Base-by-base conservation (phyloP, 2,329 filamentous ascomycete species). In the Parascedosporium putredinis region DNA sequence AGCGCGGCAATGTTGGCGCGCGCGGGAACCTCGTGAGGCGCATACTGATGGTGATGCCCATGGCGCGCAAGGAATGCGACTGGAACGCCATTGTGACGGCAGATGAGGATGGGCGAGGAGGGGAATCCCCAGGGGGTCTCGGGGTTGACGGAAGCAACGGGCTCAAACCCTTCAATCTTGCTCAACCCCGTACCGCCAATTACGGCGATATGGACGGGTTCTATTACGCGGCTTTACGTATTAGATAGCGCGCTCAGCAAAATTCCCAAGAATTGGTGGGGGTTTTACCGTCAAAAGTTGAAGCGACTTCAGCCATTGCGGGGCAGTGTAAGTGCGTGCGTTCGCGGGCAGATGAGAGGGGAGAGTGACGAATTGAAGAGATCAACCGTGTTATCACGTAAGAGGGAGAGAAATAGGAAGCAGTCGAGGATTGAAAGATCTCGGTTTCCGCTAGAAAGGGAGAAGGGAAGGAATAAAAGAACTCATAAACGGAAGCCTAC, bases 1-100 rank as follows among this genome's bases (percentile, higher is more conserved):
- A 98, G 76, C n/a, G 93, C 93, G n/a, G 93, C 91, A 61, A 98
- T 95, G 73, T 97, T 98, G 68, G 93, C 93, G 55, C 88, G 88
- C 56, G 83, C 80, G 52, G 90, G 89, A n/a, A 98, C 86, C 69
- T 98, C 93, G 63, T 96, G 90, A 0, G 93, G 93, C 5, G 90
- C 88, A 57, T 86, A 76, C 67, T 96, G 79, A 72, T 98, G 93
- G 77, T 93, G 76, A 10, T 81, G 65, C 56, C 93, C 93, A 69
- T 98, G 93, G 42, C 93, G 88, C 55, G 90, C 88, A 58, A 98
- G 80, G 74, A 98, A 98, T 50, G 93, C 93, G 55, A 98, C 79
- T 54, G 86, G 80, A 40, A 83, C 80, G 57, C 85, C 85, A 55
- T 81, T 77, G 75, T 96, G 91, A 66, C 90, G 83, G 60, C 96